Conservation (phyloP, 139 green algal genomes). For the Auxenochlorella pyrenoidosa region DNA sequence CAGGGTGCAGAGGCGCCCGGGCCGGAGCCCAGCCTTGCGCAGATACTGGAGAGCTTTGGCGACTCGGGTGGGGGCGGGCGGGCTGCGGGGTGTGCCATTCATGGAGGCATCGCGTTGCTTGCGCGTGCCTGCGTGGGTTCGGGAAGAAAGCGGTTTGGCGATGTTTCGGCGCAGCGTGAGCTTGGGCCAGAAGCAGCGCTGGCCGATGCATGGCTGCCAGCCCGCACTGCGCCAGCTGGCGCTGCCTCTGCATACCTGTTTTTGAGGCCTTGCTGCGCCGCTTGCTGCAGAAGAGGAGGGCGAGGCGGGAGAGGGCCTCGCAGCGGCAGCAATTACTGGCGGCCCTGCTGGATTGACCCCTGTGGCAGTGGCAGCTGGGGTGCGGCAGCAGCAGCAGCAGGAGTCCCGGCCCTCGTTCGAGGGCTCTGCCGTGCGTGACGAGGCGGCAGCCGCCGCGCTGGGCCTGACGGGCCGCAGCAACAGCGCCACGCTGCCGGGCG, state of each 20-base stretch:
- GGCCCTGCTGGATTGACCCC: neutral
- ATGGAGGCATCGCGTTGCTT: too few species aligned
- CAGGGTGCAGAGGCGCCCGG: neutral
- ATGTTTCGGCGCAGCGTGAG: too few species aligned
- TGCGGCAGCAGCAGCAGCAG: neutral
- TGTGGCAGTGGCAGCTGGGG: neutral
- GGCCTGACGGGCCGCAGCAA: neutral
- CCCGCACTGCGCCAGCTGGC: too few species aligned
- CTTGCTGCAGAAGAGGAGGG: neutral
- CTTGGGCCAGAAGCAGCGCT: too few species aligned
- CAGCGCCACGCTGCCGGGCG: neutral
- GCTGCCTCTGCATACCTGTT: too few species aligned
- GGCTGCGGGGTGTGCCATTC: too few species aligned
- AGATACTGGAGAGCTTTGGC: slow-evolving; percentile 8
- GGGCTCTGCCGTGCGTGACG: slow-evolving; percentile 5
- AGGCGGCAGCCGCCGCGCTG: slow-evolving; percentile 13
- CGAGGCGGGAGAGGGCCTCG: neutral
- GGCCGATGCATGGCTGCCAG: too few species aligned
- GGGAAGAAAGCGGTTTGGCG: too few species aligned
- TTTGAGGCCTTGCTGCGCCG: too few species aligned
- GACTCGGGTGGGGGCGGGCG: slow-evolving; percentile 27
- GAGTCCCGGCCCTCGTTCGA: neutral
- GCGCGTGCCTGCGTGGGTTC: neutral
- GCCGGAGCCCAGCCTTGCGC: neutral
- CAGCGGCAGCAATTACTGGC: neutral